phyloP scores from a whole-genome alignment of 805 yeast species.

The Peterozyma toletana region DNA sequence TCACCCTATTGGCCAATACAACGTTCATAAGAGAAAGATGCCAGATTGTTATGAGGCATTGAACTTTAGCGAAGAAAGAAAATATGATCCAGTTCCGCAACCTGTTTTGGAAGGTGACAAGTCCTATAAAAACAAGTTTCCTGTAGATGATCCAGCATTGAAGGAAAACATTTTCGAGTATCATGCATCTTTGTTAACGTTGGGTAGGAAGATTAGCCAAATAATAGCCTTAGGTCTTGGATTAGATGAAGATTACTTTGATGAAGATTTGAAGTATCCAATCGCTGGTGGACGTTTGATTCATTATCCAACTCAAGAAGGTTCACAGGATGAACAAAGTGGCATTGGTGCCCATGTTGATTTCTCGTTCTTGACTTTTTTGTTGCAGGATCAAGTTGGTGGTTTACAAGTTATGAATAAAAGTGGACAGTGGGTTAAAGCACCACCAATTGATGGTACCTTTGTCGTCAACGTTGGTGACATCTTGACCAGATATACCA shows the following conservation, averaged over 20 bases:
- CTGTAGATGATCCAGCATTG: constrained; percentile 17
- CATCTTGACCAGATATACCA: constrained; percentile 28
- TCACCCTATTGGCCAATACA: constrained; percentile 17
- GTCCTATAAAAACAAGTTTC: constrained; percentile 20
- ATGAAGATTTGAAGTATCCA: constrained; percentile 16
- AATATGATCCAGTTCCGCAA: constrained; percentile 15
- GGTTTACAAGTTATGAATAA: constrained; percentile 30
- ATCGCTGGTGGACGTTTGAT: constrained; percentile 22
- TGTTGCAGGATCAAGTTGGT: constrained; percentile 26
- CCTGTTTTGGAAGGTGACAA: constrained; percentile 14
- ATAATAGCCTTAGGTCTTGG: constrained; percentile 23
- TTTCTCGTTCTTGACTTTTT: constrained; percentile 26
- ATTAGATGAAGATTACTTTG: constrained; percentile 19
- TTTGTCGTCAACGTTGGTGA: constrained; percentile 33
- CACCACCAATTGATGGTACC: constrained; percentile 24
- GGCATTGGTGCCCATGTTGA: constrained; percentile 35
- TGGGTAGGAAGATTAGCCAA: constrained; percentile 18
- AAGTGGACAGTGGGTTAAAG: constrained; percentile 23
- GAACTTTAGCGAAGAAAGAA: constrained; percentile 21
- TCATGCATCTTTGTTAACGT: constrained; percentile 14
- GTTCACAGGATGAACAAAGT: constrained; percentile 18
- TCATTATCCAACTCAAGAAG: constrained; percentile 25
- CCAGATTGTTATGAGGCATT: constrained; percentile 26
- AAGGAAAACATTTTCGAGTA: constrained; percentile 15
- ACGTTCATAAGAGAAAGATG: constrained; percentile 11